Conservation (phyloP, 1,284 basidiomycete genomes). For the Earliella scabrosa region DNA sequence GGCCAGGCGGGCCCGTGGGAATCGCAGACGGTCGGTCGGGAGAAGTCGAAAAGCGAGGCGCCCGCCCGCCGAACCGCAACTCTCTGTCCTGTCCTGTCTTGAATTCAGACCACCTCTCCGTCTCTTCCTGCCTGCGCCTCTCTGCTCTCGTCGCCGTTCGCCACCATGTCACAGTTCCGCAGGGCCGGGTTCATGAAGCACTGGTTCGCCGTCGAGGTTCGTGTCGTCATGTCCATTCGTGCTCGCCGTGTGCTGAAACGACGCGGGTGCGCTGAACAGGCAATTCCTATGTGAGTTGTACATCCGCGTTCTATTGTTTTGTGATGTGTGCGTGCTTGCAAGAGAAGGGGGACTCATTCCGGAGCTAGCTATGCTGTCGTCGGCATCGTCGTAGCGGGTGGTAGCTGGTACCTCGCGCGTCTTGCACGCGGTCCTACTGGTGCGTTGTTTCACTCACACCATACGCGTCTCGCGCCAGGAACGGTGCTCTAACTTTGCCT, state of each 20-base stretch:
- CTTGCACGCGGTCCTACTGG: conserved; percentile 72
- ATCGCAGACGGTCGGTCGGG: conserved; percentile 15
- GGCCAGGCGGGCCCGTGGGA: conserved; percentile 29
- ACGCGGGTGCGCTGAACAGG: conserved; percentile 44
- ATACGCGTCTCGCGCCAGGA: neutral
- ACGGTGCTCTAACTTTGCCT: neutral
- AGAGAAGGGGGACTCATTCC: neutral
- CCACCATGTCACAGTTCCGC: conserved; percentile 34
- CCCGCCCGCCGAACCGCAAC: neutral
- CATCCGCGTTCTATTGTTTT: neutral
- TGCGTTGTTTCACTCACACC: conserved; percentile 42
- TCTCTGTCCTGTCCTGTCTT: neutral
- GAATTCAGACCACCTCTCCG: neutral
- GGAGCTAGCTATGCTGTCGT: conserved; percentile 68
- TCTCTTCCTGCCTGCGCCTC: neutral
- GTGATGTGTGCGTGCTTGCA: neutral
- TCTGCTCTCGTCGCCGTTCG: conserved; percentile 4
- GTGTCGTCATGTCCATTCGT: conserved; percentile 17
- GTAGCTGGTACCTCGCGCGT: conserved; percentile 72
- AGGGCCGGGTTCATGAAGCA: conserved; percentile 59
- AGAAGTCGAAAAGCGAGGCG: conserved; percentile 18
- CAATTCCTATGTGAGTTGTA: conserved; percentile 73
- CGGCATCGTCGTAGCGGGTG: conserved; percentile 65
- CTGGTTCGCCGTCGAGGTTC: conserved; percentile 84
- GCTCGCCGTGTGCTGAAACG: neutral